Evolutionary conservation across 805 yeast species (phyloP).

Genomic region (Tetrapisispora nanseiensis): DNA sequence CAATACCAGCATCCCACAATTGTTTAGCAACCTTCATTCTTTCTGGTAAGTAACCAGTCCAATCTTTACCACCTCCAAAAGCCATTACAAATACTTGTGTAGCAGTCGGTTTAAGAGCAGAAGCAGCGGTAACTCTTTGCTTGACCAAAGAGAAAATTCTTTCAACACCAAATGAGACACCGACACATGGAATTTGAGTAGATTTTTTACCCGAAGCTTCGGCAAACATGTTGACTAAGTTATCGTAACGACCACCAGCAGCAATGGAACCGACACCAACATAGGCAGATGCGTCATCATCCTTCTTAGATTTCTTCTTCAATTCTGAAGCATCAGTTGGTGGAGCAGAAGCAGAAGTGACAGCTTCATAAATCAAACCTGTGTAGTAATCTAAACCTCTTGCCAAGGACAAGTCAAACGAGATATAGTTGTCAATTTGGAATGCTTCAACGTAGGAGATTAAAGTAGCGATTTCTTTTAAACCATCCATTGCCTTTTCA

Average conservation of each 20-base stretch:
- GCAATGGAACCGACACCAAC: constrained; percentile 98
- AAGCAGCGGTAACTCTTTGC: constrained; percentile 55
- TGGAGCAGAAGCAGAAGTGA: constrained; percentile 92
- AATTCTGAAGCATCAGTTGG: constrained; percentile 68
- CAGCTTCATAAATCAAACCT: constrained; percentile 93
- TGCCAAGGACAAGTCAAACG: constrained; percentile 90
- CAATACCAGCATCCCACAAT: constrained; percentile 84
- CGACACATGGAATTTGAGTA: constrained; percentile 88
- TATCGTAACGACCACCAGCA: constrained; percentile 98
- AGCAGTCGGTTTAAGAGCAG: constrained; percentile 64
- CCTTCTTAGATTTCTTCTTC: constrained; percentile 41
- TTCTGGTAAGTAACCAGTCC: constrained; percentile 88
- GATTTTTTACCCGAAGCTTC: constrained; percentile 70
- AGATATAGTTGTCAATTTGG: constrained; percentile 53
- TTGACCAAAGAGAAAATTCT: constrained; percentile 84
- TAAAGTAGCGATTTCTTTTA: constrained; percentile 66
- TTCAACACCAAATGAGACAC: constrained; percentile 94
- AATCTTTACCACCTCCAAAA: constrained; percentile 94
- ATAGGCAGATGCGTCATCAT: constrained; percentile 88
- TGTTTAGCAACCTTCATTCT: constrained; percentile 78
- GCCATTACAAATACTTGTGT: constrained; percentile 97
- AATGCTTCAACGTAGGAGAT: constrained; percentile 78
- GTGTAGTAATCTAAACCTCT: constrained; percentile 97
- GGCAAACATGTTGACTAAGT: constrained; percentile 92
- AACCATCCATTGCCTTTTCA: constrained; percentile 68